phyloP scores from a whole-genome alignment of 805 yeast genomes.

The Torulaspora quercuum region DNA sequence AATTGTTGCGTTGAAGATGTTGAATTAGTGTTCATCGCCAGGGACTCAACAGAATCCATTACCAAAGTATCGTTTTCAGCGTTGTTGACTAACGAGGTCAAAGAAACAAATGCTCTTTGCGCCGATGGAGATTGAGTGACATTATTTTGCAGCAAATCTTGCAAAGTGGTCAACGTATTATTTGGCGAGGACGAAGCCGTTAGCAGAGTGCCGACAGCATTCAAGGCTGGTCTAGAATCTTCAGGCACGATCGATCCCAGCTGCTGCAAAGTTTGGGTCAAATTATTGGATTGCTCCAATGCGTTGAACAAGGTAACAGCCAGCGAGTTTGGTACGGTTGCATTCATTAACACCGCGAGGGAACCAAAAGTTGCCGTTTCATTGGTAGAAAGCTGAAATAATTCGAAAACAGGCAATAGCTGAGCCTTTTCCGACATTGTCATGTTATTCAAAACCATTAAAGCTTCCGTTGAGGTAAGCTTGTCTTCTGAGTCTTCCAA shows the following conservation, averaged over 20 bases:
- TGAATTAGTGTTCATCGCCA: constrained; percentile 19
- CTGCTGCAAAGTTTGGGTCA: constrained; percentile 16
- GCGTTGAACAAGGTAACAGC: constrained; percentile 21
- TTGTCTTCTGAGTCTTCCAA: constrained; percentile 27
- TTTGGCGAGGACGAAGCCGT: constrained; percentile 19
- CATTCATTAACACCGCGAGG: constrained; percentile 22
- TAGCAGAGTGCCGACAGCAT: constrained; percentile 22
- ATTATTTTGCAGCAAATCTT: constrained; percentile 21
- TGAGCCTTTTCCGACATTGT: constrained; percentile 24
- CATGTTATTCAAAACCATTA: constrained; percentile 26
- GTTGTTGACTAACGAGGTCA: constrained; percentile 19
- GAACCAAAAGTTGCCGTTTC: constrained; percentile 24
- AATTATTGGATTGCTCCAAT: constrained; percentile 12
- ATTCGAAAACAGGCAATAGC: constrained; percentile 27
- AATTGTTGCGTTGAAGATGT: constrained; percentile 28
- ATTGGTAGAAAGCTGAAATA: constrained; percentile 25
- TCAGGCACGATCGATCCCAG: constrained; percentile 19
- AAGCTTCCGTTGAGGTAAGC: constrained; percentile 25
- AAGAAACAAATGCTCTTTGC: constrained; percentile 20
- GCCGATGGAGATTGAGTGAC: constrained; percentile 26
- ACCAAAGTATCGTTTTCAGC: constrained; percentile 23
- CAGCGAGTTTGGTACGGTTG: constrained; percentile 21
- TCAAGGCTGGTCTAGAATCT: constrained; percentile 15
- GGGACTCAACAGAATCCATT: constrained; percentile 19
- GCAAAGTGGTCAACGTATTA: constrained; percentile 19